Evolutionary conservation across 805 yeast genomes (phyloP).

Genomic region (Grigorovia transvaalensis): DNA sequence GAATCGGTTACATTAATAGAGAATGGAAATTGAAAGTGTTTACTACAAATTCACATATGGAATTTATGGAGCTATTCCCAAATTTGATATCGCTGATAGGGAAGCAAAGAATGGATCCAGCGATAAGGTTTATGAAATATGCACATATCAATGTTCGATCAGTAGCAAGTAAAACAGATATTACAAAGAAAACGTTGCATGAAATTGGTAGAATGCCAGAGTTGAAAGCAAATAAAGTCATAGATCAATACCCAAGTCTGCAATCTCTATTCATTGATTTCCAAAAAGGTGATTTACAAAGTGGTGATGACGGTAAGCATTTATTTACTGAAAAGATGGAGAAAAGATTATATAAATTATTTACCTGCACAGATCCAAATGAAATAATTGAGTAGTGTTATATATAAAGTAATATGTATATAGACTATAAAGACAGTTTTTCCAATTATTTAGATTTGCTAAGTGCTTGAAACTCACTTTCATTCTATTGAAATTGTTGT

Average conservation of each 20-base stretch:
- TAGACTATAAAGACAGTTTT: neutral
- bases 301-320: conserved; percentile 35
- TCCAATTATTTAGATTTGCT: neutral
- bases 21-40: conserved; percentile 40
- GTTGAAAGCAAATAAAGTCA: conserved; percentile 37
- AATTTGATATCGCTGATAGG: conserved; percentile 50
- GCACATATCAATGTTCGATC: conserved; percentile 50
- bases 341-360: conserved; percentile 35
- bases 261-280: conserved; percentile 23
- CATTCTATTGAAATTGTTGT: neutral
- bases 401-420: neutral
- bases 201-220: conserved; percentile 52
- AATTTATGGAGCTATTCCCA: conserved; percentile 43
- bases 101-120: conserved; percentile 42
- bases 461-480: neutral
- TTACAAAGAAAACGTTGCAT: conserved; percentile 40
- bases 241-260: conserved; percentile 33
- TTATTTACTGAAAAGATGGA: conserved; percentile 44
- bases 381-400: conserved; percentile 24
- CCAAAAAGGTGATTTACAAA: conserved; percentile 28
- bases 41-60: conserved; percentile 30
- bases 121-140: conserved; percentile 42
- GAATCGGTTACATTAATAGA: conserved; percentile 38
- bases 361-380: conserved; percentile 41
- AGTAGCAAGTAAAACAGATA: conserved; percentile 38